phyloP scores from a whole-genome alignment of 2,329 filamentous ascomycete species.

The Peltaster fructicola region DNA sequence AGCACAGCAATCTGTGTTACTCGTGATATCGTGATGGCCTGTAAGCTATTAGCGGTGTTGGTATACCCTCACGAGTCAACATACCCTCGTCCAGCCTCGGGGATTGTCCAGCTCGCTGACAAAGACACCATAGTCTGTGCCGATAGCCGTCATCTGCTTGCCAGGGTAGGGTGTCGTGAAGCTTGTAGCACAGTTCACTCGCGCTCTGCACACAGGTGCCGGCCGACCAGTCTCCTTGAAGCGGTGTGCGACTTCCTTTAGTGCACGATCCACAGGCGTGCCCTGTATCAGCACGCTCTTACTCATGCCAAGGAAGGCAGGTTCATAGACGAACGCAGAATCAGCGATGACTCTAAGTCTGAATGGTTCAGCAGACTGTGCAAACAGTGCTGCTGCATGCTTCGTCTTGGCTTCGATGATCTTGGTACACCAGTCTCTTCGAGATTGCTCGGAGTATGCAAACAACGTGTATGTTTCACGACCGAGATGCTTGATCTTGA shows the following conservation, averaged over 20 bases:
- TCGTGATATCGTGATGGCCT: slow-evolving; percentile 58
- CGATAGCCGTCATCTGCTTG: slow-evolving; percentile 77
- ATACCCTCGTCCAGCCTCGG: slow-evolving; percentile 75
- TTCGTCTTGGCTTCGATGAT: slow-evolving; percentile 90
- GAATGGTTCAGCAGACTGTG: slow-evolving; percentile 93
- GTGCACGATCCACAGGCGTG: slow-evolving; percentile 80
- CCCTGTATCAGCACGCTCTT: slow-evolving; percentile 67
- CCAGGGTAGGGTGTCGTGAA: slow-evolving; percentile 60
- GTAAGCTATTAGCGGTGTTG: slow-evolving; percentile 4
- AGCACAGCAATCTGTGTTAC: slow-evolving; percentile 90
- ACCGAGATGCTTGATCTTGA: slow-evolving; percentile 87
- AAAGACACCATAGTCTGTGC: slow-evolving; percentile 87
- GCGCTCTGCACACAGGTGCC: slow-evolving; percentile 61
- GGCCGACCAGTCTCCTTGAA: slow-evolving; percentile 51
- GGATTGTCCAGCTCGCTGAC: slow-evolving; percentile 79
- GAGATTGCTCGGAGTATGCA: slow-evolving; percentile 54
- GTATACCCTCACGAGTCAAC: slow-evolving; percentile 14
- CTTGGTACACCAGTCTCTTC: slow-evolving; percentile 80
- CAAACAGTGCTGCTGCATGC: slow-evolving; percentile 72
- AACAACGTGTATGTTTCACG: slow-evolving; percentile 87
- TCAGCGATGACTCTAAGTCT: slow-evolving; percentile 81
- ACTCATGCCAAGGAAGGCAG: slow-evolving; percentile 25
- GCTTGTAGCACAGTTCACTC: slow-evolving; percentile 82
- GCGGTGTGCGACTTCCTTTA: slow-evolving; percentile 67
- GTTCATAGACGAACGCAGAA: slow-evolving; percentile 71